phyloP scores from a whole-genome alignment of 2,329 filamentous ascomycete species.

The Colletotrichum falcatum region DNA sequence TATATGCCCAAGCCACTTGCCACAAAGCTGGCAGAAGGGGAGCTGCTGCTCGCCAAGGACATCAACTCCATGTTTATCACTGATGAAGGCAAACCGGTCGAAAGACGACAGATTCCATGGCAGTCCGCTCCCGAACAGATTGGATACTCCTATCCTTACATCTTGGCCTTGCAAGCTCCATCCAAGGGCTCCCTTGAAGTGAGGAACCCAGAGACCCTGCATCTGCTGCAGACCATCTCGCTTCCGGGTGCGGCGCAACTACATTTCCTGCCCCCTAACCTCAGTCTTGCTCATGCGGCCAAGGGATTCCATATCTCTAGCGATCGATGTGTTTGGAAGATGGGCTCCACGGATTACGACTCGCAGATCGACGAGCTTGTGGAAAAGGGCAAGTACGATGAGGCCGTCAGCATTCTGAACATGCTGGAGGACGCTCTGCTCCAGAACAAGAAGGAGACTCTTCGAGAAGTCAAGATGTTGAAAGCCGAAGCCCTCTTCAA shows the following conservation, averaged over 20 bases:
- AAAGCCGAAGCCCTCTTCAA: slow-evolving; percentile 91
- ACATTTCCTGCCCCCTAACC: slow-evolving; percentile 91
- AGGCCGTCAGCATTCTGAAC: slow-evolving; percentile 87
- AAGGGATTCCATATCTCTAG: slow-evolving; percentile 96
- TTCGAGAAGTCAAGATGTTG: slow-evolving; percentile 88
- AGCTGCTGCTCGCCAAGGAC: slow-evolving; percentile 96
- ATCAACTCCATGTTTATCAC: slow-evolving; percentile 96
- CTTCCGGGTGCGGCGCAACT: slow-evolving; percentile 86
- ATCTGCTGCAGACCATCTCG: slow-evolving; percentile 85
- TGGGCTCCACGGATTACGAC: slow-evolving; percentile 93
- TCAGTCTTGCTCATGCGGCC: slow-evolving; percentile 93
- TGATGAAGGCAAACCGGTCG: slow-evolving; percentile 81
- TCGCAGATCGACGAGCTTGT: slow-evolving; percentile 88
- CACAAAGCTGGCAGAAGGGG: slow-evolving; percentile 82
- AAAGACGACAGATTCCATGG: slow-evolving; percentile 94
- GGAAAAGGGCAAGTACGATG: slow-evolving; percentile 80
- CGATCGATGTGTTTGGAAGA: slow-evolving; percentile 93
- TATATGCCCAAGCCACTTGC: slow-evolving; percentile 93
- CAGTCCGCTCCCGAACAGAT: slow-evolving; percentile 87
- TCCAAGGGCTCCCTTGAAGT: slow-evolving; percentile 89
- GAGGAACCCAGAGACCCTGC: slow-evolving; percentile 90
- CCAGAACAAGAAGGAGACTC: slow-evolving; percentile 81
- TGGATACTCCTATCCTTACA: slow-evolving; percentile 96
- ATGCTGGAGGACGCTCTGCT: slow-evolving; percentile 95
- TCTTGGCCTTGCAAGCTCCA: slow-evolving; percentile 86